A percentile compares a stretch with the other conserved stretches of the same genome.
Conservation (phyloP, 1,139 yeast genomes). For the Suhomyces yuchorum region DNA sequence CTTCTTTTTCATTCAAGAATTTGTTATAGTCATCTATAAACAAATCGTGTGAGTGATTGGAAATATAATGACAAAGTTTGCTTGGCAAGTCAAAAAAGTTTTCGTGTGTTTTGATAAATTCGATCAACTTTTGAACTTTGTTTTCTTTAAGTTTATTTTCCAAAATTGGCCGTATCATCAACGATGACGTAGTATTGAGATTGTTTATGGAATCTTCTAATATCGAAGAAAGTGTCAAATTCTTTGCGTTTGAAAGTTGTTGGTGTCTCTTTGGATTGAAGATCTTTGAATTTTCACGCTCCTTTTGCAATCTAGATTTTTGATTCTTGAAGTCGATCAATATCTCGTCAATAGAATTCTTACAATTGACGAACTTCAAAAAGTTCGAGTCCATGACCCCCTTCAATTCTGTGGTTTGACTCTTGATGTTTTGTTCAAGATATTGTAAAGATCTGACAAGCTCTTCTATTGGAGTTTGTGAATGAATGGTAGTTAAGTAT, state of each 20-base stretch:
- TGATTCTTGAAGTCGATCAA: constrained; percentile 36
- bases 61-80: constrained; percentile 53
- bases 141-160: constrained; percentile 63
- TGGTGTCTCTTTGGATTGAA: constrained; percentile 41
- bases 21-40: constrained; percentile 69
- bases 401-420: constrained; percentile 68
- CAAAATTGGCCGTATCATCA: constrained; percentile 74
- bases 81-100: constrained; percentile 75
- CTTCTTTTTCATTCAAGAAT: constrained; percentile 43
- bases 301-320: constrained; percentile 42
- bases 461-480: constrained; percentile 66
- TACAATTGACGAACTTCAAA: constrained; percentile 73
- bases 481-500: constrained; percentile 71
- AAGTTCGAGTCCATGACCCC: constrained; percentile 73
- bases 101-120: constrained; percentile 61
- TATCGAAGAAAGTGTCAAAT: constrained; percentile 32
- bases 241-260: constrained; percentile 24
- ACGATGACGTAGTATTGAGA: constrained; percentile 59
- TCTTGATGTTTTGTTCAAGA: constrained; percentile 62
- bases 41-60: constrained; percentile 66
- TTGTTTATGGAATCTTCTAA: constrained; percentile 49
- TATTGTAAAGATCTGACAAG: constrained; percentile 56
- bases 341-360: constrained; percentile 52
- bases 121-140: constrained; percentile 60
- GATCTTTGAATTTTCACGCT: constrained; percentile 37